These are phyloP conservation scores for Apocynum venetum DNA, from an alignment of 257 asterid species.

Conservation along the genomic window DNA sequence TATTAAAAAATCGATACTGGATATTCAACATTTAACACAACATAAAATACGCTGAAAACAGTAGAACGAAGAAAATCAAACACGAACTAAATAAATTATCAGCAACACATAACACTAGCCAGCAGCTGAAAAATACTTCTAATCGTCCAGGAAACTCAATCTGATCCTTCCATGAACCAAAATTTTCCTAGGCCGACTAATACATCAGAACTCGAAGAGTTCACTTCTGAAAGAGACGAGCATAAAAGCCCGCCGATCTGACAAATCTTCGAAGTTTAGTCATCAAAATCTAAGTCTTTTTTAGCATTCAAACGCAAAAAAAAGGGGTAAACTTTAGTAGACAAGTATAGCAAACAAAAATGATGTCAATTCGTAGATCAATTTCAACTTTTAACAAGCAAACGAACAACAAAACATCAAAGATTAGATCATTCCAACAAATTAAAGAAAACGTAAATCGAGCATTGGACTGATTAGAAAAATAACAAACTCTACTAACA, in stretches of 20 bases:
- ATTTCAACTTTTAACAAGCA: neutral
- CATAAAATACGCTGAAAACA: neutral
- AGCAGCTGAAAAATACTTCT: neutral
- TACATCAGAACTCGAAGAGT: neutral
- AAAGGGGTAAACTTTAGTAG: neutral
- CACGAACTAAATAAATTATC: neutral
- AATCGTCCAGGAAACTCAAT: neutral
- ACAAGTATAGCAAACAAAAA: neutral
- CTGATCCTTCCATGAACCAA: neutral
- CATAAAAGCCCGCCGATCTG: conserved; percentile 11
- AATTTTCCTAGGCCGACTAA: neutral
- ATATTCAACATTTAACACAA: neutral
- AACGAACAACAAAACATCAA: neutral
- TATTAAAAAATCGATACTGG: neutral
- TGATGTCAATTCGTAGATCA: conserved; percentile 9
- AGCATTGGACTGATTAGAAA: neutral
- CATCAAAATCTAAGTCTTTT: neutral
- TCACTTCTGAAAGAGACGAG: neutral
- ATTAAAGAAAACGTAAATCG: conserved; percentile 13
- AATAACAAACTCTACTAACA: neutral
- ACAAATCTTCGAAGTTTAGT: neutral
- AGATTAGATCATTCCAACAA: neutral
- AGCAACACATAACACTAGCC: neutral
- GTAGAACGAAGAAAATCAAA: neutral
- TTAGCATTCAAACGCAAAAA: neutral